phyloP scores from a whole-genome alignment of 1,139 yeast genomes.

The Yamadazyma diddensiae region DNA sequence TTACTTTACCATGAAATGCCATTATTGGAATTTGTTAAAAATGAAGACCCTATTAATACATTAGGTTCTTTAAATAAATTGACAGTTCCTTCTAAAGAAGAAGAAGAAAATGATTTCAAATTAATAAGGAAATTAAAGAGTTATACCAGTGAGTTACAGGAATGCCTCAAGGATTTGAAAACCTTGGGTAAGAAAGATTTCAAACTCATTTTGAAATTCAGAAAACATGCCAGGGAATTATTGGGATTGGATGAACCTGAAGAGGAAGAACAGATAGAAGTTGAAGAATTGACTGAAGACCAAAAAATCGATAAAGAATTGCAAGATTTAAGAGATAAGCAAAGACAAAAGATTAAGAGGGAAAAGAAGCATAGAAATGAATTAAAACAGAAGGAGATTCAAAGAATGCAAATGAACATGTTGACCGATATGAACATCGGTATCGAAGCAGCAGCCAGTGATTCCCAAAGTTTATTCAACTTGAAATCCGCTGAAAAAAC shows the following conservation, averaged over 20 bases:
- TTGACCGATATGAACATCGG: conserved; percentile 90
- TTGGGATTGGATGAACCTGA: conserved; percentile 65
- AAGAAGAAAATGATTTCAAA: conserved; percentile 55
- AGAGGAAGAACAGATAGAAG: conserved; percentile 50
- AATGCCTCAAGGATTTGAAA: conserved; percentile 85
- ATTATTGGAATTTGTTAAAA: conserved; percentile 71
- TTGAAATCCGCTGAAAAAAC: conserved; percentile 81
- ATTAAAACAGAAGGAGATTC: conserved; percentile 79
- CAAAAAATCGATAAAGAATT: conserved; percentile 86
- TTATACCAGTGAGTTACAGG: conserved; percentile 74
- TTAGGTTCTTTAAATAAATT: conserved; percentile 72
- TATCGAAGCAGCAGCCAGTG: conserved; percentile 84
- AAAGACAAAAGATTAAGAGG: conserved; percentile 66
- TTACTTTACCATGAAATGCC: conserved; percentile 71
- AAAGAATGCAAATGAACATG: conserved; percentile 96
- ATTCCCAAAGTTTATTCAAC: conserved; percentile 79
- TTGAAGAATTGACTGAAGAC: conserved; percentile 78
- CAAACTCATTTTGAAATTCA: conserved; percentile 78
- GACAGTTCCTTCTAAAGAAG: conserved; percentile 50
- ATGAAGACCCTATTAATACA: conserved; percentile 80
- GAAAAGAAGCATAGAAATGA: conserved; percentile 83
- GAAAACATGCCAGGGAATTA: conserved; percentile 79
- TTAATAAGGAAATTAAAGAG: conserved; percentile 66
- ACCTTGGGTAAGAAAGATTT: conserved; percentile 94
- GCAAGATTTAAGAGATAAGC: conserved; percentile 67